Evolutionary conservation across 768 basidiomycete species (phyloP).

Genomic region (Epithele typhae): DNA sequence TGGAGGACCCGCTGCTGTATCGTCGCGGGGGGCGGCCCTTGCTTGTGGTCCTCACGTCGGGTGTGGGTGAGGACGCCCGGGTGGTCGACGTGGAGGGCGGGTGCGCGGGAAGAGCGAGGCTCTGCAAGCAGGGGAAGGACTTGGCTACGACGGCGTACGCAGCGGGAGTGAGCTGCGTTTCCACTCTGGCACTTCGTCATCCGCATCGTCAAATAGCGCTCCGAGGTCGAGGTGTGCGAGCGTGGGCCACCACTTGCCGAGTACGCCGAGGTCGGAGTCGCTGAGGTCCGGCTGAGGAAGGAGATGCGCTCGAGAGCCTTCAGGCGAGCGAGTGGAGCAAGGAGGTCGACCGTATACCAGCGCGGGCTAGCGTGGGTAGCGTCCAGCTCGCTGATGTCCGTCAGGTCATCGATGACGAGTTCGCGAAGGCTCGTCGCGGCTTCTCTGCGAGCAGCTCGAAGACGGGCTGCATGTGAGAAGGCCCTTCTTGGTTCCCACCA

Average conservation of each 20-base stretch:
- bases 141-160: conserved; percentile 19
- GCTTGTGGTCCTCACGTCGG: too few relatives aligned
- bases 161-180: conserved; percentile 14
- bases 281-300: conserved; percentile 22
- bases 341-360: conserved; percentile 19
- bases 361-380: not conserved
- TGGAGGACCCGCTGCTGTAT: conserved; percentile 14
- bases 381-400: conserved; percentile 7
- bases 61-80: too few relatives aligned
- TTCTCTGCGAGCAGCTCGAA: conserved; percentile 20
- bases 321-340: conserved; percentile 22
- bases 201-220: conserved; percentile 14
- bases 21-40: too few relatives aligned
- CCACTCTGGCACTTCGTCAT: conserved; percentile 12
- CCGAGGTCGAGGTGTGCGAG: conserved; percentile 25
- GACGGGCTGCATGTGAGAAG: conserved; percentile 7
- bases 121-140: conserved; percentile 19
- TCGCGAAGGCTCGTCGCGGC: conserved; percentile 15
- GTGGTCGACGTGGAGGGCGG: too few relatives aligned
- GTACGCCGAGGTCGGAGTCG: conserved; percentile 21
- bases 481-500: too few relatives aligned
- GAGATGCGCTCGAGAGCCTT: conserved; percentile 21
- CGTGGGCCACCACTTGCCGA: conserved; percentile 27
- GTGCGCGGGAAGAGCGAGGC: conserved; percentile 3
- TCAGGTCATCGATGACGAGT: conserved; percentile 17